Conservation (phyloP, 108 stramenopile genomes). For the Asterionellopsis glacialis region DNA sequence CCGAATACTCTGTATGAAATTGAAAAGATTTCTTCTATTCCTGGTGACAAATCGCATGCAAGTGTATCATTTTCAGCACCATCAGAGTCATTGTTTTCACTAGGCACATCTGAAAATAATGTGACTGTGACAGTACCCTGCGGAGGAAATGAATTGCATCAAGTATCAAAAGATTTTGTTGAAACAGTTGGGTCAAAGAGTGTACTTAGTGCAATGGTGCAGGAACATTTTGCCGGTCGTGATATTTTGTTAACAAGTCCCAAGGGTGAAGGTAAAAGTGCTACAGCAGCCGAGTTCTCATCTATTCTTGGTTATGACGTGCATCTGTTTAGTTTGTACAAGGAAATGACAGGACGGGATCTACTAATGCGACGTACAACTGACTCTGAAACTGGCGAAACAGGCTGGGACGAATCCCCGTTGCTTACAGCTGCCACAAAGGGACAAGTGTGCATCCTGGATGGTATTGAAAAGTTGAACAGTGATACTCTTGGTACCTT, state of each 20-base stretch:
- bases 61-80: not conserved
- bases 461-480: conserved; percentile 78
- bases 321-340: conserved; percentile 59
- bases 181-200: conserved; percentile 34
- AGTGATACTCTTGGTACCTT: conserved; percentile 60
- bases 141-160: not conserved
- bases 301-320: conserved; percentile 31
- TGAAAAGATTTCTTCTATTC: too few relatives aligned
- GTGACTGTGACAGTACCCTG: not conserved
- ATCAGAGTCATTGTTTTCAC: not conserved
- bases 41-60: too few relatives aligned
- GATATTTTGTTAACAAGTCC: conserved; percentile 61
- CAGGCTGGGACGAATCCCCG: conserved; percentile 74
- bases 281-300: not conserved
- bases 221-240: conserved; percentile 41
- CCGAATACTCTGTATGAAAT: too few relatives aligned
- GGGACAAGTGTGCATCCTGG: conserved; percentile 58
- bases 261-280: conserved; percentile 72
- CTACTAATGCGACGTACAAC: conserved; percentile 67
- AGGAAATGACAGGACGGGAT: conserved; percentile 77
- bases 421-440: conserved; percentile 58
- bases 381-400: conserved; percentile 53
- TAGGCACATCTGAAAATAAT: not conserved
- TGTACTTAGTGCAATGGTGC: conserved; percentile 36
- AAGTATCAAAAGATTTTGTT: conserved; percentile 19